Evolutionary conservation across 2,329 filamentous ascomycete genomes (phyloP), one percentile per base, ranked within the genome.

Genomic region (Aulographum hederae): DNA sequence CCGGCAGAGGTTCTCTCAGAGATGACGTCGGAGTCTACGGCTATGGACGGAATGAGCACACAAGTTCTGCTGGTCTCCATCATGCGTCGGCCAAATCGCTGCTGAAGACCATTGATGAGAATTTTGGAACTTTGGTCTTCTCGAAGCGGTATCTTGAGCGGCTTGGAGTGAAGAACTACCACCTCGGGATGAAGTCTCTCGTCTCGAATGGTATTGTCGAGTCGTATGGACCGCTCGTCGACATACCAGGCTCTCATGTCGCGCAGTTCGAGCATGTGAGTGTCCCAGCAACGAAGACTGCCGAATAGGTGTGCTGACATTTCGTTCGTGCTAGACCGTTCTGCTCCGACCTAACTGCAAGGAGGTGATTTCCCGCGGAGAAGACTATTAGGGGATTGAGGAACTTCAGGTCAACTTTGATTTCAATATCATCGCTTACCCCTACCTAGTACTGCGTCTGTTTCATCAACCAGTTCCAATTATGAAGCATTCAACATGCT

Each of bases 241-340:
- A 76, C 39, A 46, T 67, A 26, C 56, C 61, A 38, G 70, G 69
- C 2, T 73, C 69, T 2, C 74, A 73, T 43, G 62, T 65, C 4
- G 71, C 71, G 6, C 72, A 76, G 41, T 75, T 68, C 44, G 71
- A 76, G 51, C 72, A 67, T 48, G 63, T 45, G 56, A 60, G 42
- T 43, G 23, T 16, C 11, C 12, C 27, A 14, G 17, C 13, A 4
- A 5, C 26, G 5, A 28, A 21, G 14, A 12, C 26, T 26, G 15
- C 13, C 15, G 26, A 28, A 26, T 18, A 34, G n/a, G n/a, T n/a
- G n/a, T 33, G 16, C n/a, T 34, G 19, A 33, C 29, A 18, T 29
- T 18, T 38, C 35, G 14, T 26, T 28, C n/a, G 15, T 6, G 6
- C 15, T 26, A 50, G 48, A 60, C 56, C 10, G 50, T 60, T 36